Percentiles rank a stretch among this genome's conserved stretches.
Conservation (phyloP, 768 basidiomycete species). For the Serendipita sp. region DNA sequence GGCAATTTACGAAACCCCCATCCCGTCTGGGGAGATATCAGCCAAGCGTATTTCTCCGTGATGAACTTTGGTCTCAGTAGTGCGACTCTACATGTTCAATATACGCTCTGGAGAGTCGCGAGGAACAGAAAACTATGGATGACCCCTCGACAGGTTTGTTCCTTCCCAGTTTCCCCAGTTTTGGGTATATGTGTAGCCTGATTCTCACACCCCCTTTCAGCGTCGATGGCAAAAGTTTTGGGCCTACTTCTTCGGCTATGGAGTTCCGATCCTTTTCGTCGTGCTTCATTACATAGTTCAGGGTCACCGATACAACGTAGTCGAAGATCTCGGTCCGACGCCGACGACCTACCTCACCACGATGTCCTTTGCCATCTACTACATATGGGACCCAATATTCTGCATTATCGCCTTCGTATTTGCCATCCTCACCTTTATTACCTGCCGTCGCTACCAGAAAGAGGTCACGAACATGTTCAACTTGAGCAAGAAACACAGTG, state of each 20-base stretch:
- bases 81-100: neutral
- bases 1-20: neutral
- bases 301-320: constrained; percentile 45
- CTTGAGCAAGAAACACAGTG: neutral
- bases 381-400: constrained; percentile 13
- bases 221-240: neutral
- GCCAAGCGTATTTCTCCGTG: neutral
- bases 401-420: neutral
- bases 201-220: neutral
- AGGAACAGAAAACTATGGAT: neutral
- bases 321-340: constrained; percentile 42
- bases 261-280: neutral
- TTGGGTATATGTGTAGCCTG: neutral
- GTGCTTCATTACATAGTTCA: constrained; percentile 32
- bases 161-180: no score
- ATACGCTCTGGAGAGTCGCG: neutral
- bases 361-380: constrained; percentile 28
- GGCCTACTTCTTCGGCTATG: neutral
- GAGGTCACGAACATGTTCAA: neutral
- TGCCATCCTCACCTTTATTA: neutral
- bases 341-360: constrained; percentile 34
- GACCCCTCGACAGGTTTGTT: neutral
- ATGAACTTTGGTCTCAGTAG: neutral
- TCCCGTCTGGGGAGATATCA: neutral
- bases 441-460: neutral